A percentile compares a stretch with the other conserved stretches of the same genome.
These are phyloP conservation scores for Backusella parvicylindrica DNA, from an alignment of 192 early-diverging fungal genomes.

Conservation along the genomic window DNA sequence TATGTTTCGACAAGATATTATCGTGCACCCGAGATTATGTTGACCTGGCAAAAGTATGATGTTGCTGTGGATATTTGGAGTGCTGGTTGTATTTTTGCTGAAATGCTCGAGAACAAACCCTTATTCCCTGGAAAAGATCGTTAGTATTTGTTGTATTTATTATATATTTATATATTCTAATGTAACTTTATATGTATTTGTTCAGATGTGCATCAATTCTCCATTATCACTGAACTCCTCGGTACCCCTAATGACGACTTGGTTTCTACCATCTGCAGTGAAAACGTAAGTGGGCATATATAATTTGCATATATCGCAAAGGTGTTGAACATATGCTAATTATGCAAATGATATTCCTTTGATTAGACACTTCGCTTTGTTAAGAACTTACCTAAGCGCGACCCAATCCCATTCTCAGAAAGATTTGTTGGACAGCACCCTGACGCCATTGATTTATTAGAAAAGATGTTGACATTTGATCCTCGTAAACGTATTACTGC, in stretches of 20 bases:
- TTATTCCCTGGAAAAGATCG: conserved; percentile 95
- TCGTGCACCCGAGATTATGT: conserved; percentile 97
- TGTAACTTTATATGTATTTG: neutral
- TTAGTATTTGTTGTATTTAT: conserved; percentile 44
- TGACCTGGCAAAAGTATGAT: conserved; percentile 97
- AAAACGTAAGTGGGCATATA: conserved; percentile 58
- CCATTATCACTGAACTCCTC: conserved; percentile 88
- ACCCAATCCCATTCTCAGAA: conserved; percentile 75
- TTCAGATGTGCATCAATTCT: conserved; percentile 91
- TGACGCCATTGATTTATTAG: conserved; percentile 79
- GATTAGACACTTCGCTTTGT: conserved; percentile 89
- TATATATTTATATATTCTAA: neutral
- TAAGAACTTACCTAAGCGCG: conserved; percentile 77
- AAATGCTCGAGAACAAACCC: conserved; percentile 95
- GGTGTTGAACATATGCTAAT: neutral
- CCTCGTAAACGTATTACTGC: conserved; percentile 88
- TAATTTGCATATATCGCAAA: neutral
- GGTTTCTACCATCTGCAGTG: conserved; percentile 88
- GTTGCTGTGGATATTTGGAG: conserved; percentile 96
- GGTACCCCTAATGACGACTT: conserved; percentile 93
- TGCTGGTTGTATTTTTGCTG: conserved; percentile 91
- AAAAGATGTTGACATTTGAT: conserved; percentile 92
- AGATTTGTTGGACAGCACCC: conserved; percentile 82
- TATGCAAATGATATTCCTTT: neutral
- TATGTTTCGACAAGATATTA: conserved; percentile 98